Conservation (phyloP, 2,329 filamentous ascomycete genomes). For the Coleophoma eucalyptorum region DNA sequence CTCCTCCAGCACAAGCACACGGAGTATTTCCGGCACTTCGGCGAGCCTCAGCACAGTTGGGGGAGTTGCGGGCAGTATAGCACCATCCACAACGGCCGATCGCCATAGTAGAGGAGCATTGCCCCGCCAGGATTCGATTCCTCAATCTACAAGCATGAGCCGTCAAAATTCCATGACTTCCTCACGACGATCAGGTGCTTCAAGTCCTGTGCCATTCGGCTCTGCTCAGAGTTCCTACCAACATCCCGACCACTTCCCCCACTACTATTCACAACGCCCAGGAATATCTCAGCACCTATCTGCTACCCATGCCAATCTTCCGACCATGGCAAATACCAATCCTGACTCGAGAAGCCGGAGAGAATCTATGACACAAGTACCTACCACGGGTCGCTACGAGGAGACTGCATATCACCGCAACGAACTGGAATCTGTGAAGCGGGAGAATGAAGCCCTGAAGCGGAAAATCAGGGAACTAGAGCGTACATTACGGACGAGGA, state of each 20-base stretch:
- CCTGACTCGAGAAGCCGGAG: slow-evolving; percentile 2
- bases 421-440: slow-evolving; percentile 58
- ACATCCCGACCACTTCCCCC: slow-evolving; percentile 23
- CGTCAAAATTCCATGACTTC: slow-evolving; percentile 27
- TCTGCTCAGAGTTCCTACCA: slow-evolving; percentile 20
- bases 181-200: slow-evolving; percentile 23
- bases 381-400: slow-evolving; percentile 56
- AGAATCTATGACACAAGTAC: slow-evolving; percentile 38
- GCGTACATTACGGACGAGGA: slow-evolving; percentile 36
- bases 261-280: slow-evolving; percentile 22
- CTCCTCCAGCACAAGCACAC: slow-evolving; percentile 47
- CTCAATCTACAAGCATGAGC: slow-evolving; percentile 19
- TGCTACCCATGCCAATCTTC: slow-evolving; percentile 8
- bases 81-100: slow-evolving; percentile 34
- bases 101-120: slow-evolving; percentile 14
- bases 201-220: slow-evolving; percentile 19
- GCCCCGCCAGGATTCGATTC: slow-evolving; percentile 19
- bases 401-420: slow-evolving; percentile 56
- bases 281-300: slow-evolving; percentile 16
- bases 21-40: slow-evolving; percentile 45
- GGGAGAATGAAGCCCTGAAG: slow-evolving; percentile 61
- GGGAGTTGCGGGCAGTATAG: slow-evolving; percentile 41
- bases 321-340: not conserved
- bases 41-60: slow-evolving; percentile 29
- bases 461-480: slow-evolving; percentile 60